These are phyloP conservation scores for Pyrenophora graminea DNA, from an alignment of 2,329 filamentous ascomycete species.

Conservation along the genomic window DNA sequence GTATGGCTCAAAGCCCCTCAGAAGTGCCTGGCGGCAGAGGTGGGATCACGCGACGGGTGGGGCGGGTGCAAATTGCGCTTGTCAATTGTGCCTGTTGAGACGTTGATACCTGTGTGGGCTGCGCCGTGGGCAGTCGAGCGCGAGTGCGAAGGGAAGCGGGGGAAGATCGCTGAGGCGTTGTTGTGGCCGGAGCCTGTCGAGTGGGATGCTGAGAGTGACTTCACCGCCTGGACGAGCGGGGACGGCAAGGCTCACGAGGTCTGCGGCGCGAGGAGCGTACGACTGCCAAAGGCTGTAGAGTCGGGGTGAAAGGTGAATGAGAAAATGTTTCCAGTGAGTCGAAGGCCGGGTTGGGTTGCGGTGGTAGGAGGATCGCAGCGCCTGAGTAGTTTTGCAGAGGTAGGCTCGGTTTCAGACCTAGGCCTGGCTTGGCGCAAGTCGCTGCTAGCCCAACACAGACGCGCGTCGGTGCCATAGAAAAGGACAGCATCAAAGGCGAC, in stretches of 20 bases:
- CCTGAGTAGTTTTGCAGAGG: constrained; percentile 29
- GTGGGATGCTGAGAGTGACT: constrained; percentile 42
- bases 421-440: constrained; percentile 13
- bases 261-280: constrained; percentile 22
- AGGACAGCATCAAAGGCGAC: background rate
- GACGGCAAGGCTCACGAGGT: constrained; percentile 20
- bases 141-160: constrained; percentile 25
- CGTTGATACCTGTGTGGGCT: constrained; percentile 36
- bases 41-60: constrained; percentile 42
- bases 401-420: constrained; percentile 32
- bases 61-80: constrained; percentile 27
- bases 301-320: constrained; percentile 17
- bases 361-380: constrained; percentile 34
- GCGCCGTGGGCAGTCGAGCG: constrained; percentile 35
- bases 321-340: constrained; percentile 20
- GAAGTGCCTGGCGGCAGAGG: constrained; percentile 41
- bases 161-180: constrained; percentile 37
- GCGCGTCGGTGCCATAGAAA: constrained; percentile 9
- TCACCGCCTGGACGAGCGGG: constrained; percentile 44
- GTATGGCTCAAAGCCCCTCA: constrained; percentile 49
- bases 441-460: constrained; percentile 12
- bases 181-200: constrained; percentile 42
- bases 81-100: constrained; percentile 37
- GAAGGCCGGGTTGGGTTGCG: constrained; percentile 31
- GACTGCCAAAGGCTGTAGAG: constrained; percentile 26